Percentiles rank a stretch among this genome's conserved stretches.
phyloP scores from a whole-genome alignment of 129 eudicot genomes.

The Daucus carota region DH1_v3.0 NC_030384.2:41919001-41919500 shows the following conservation, averaged over 20 bases:
- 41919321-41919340: constrained; percentile 93
- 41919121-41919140: background rate
- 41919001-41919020: no score
- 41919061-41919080: no score
- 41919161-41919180: constrained; percentile 18
- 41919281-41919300: constrained; percentile 93
- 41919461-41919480: constrained; percentile 99
- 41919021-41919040: no score
- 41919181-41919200: constrained; percentile 8
- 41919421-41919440: constrained; percentile 94
- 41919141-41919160: background rate
- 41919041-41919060: no score
- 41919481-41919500: constrained; percentile 85
- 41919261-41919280: constrained; percentile 32
- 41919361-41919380: constrained; percentile 89
- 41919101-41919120: no score
- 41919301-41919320: constrained; percentile 99
- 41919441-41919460: constrained; percentile 87
- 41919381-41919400: constrained; percentile 61
- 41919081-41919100: no score
- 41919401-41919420: constrained; percentile 72
- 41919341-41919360: constrained; percentile 86
- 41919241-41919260: background rate
- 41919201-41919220: constrained; percentile 22
- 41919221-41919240: constrained; percentile 26